Percentiles rank a stretch among this genome's conserved stretches.
phyloP scores from a whole-genome alignment of 2,329 filamentous ascomycete genomes.

The Grosmannia huntii region DNA sequence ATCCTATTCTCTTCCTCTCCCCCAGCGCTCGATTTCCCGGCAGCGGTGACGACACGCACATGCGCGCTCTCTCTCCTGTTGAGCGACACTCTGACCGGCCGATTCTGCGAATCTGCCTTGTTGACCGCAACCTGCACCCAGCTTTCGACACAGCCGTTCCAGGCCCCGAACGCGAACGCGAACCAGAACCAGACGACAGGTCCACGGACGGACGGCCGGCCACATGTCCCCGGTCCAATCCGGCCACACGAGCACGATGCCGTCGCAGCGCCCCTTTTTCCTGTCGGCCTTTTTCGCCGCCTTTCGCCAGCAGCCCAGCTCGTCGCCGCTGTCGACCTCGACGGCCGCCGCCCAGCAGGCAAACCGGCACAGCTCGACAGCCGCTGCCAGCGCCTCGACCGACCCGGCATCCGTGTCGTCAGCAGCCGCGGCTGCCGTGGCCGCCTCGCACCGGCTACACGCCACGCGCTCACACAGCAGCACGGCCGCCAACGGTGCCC shows the following conservation, averaged over 20 bases:
- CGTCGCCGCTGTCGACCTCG: conserved; percentile 13
- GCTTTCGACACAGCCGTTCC: no score
- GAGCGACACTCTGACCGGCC: no score
- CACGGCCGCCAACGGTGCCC: neutral
- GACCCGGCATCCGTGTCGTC: conserved; percentile 10
- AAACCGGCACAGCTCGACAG: conserved; percentile 22
- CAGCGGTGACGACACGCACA: neutral
- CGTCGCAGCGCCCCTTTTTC: conserved; percentile 42
- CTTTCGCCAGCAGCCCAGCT: conserved; percentile 34
- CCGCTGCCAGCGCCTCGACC: conserved; percentile 10
- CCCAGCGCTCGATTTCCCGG: neutral
- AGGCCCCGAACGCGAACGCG: no score
- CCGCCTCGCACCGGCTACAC: conserved; percentile 10
- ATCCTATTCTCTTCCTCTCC: neutral
- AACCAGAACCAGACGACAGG: no score
- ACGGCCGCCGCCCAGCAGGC: conserved; percentile 19
- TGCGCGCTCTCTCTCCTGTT: no score
- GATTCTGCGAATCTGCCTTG: no score
- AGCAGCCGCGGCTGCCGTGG: conserved; percentile 10
- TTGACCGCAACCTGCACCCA: no score
- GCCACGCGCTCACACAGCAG: conserved; percentile 2
- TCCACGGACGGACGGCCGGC: no score
- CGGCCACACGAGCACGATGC: conserved; percentile 22
- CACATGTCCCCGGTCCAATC: neutral
- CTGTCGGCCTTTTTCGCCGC: conserved; percentile 43